Evolutionary conservation across 441 rosid genomes (phyloP), one percentile per base, ranked within the genome.

Genomic region (Kokia cookei): DNA sequence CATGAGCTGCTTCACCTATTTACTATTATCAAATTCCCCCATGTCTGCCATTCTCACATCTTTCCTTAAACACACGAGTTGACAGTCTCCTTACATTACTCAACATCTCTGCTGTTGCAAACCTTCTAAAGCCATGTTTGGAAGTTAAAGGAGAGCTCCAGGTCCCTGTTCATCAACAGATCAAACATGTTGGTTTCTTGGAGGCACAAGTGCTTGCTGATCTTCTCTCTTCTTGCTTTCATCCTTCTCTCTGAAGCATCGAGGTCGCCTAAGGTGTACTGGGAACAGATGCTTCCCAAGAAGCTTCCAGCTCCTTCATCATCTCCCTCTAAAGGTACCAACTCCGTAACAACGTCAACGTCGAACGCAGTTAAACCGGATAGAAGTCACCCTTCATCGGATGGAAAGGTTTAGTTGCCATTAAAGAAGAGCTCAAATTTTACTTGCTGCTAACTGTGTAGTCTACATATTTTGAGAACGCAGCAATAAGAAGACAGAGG

Each of bases 241-340:
- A 0, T 82, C 47, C 69, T 84, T 67, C 65, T 76, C 10, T 79
- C 95, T 17, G 89, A 91, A 22, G 92, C 92, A 57, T 80, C 92
- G 53, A 88, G 98, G 82, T 77, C 85, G 79, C 94, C 99, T 35
- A 83, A 82, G 42, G 85, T 69, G 26, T 80, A 74, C 42, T 89
- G 91, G 92, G 87, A 90, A 59, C 93, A 94, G 78, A 94, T 91
- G 98, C 78, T 93, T 74, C 98, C 99, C 40, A 94, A 91, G 87
- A 93, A 90, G 86, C 82, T 91, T 24, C 98, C 96, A 0, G 11
- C 86, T 60, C 92, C 91, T 73, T 81, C 88, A 45, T 94, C 99
- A 35, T 75, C 98, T 76, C 99, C 99, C 24, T 94, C 99, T 2
- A 90, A 82, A 79, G 97, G 97, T 68, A 94, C 99, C 62, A 93